These are phyloP conservation scores for Oryza rufipogon DNA, from an alignment of 176 grass and related monocot species.

Conservation along the genomic window DNA sequence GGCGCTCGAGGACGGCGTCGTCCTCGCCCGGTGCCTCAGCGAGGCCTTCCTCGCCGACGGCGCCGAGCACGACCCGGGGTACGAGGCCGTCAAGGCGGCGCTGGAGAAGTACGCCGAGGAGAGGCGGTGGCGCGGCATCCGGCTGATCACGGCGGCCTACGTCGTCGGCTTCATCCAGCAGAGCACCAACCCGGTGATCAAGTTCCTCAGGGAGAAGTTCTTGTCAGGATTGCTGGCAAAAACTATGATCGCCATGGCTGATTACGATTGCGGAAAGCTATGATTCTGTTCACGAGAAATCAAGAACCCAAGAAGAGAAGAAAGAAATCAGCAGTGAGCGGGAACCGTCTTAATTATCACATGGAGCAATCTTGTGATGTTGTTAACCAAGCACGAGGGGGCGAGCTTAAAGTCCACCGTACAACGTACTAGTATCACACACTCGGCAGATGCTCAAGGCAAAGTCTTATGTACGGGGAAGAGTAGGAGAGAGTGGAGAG, in stretches of 20 bases:
- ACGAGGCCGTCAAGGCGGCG: conserved; percentile 20
- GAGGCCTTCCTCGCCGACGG: conserved; percentile 31
- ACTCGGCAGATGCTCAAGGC: background rate
- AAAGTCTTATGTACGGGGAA: too few relatives aligned
- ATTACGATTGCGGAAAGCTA: conserved; percentile 44
- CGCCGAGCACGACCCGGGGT: background rate
- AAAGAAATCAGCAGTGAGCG: background rate
- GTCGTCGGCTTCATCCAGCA: conserved; percentile 60
- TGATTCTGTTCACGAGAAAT: conserved; percentile 11
- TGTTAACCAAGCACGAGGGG: background rate
- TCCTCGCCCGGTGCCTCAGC: conserved; percentile 64
- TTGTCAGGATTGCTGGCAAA: conserved; percentile 43
- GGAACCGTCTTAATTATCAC: background rate
- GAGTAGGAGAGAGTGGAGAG: too few relatives aligned
- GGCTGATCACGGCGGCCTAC: conserved; percentile 47
- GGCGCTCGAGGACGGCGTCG: conserved; percentile 74
- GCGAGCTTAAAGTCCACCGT: conserved; percentile 7
- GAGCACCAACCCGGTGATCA: conserved; percentile 40
- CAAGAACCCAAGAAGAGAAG: background rate
- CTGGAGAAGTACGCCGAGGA: conserved; percentile 51
- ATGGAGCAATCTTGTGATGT: background rate
- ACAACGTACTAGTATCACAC: conserved; percentile 17
- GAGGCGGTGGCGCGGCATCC: conserved; percentile 59
- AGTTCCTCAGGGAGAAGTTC: conserved; percentile 57
- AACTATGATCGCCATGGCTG: conserved; percentile 36